A percentile compares a stretch with the other conserved stretches of the same genome.
Conservation (phyloP, 208 protist species). For the Trypanosoma melophagium region DNA sequence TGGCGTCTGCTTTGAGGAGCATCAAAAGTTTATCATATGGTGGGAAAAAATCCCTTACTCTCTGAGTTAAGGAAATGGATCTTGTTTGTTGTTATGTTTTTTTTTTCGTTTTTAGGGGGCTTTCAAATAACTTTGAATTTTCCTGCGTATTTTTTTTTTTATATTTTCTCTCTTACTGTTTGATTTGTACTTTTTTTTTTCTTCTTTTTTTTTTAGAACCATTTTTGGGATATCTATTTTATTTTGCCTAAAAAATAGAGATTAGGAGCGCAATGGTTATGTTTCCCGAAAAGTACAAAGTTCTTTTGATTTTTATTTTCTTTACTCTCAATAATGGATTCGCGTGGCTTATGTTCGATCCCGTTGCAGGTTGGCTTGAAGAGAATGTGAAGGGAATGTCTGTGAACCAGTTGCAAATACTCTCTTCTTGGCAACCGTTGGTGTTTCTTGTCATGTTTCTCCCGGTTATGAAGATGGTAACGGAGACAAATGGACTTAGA, state of each 20-base stretch:
- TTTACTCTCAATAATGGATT: slow-evolving; percentile 89
- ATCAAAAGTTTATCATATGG: slow-evolving; percentile 8
- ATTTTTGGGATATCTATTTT: neutral
- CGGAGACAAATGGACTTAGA: slow-evolving; percentile 71
- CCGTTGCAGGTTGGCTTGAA: slow-evolving; percentile 71
- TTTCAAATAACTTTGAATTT: neutral
- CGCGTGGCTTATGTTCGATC: slow-evolving; percentile 89
- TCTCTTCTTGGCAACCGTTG: slow-evolving; percentile 83
- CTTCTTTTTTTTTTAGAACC: neutral
- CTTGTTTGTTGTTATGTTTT: no score
- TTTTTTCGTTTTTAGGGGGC: neutral
- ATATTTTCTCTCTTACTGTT: slow-evolving; percentile 17
- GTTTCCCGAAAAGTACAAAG: slow-evolving; percentile 61
- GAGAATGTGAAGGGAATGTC: slow-evolving; percentile 59
- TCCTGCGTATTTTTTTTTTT: slow-evolving; percentile 2
- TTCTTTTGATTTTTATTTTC: slow-evolving; percentile 78
- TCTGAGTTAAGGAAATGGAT: slow-evolving; percentile 1
- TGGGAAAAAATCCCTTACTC: slow-evolving; percentile 13
- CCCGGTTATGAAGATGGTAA: slow-evolving; percentile 78
- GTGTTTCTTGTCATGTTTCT: slow-evolving; percentile 72
- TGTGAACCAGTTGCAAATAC: slow-evolving; percentile 57
- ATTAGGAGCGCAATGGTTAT: slow-evolving; percentile 8
- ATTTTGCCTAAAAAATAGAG: neutral
- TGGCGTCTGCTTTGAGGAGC: neutral
- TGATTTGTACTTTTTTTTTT: neutral